A percentile compares a stretch with the other conserved stretches of the same genome.
Conservation (phyloP, 345 rosid species). For the Kandelia obovata region DNA sequence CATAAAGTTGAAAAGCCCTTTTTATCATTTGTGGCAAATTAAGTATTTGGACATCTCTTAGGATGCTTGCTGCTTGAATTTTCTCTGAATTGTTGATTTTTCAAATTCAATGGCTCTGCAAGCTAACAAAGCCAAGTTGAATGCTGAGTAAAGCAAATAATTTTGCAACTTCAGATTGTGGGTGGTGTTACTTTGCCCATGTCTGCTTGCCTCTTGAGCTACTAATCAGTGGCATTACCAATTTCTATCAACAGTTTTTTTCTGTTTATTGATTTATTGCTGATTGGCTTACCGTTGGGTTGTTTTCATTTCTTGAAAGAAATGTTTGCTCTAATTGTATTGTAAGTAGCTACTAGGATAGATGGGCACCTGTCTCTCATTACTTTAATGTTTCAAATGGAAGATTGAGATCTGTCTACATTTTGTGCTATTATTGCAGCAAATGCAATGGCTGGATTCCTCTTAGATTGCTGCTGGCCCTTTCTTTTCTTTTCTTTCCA, state of each 20-base stretch:
- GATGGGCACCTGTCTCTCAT: not conserved
- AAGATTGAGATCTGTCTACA: too few relatives aligned
- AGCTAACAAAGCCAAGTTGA: constrained; percentile 16
- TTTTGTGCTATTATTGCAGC: too few relatives aligned
- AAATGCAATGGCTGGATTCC: too few relatives aligned
- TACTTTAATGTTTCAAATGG: too few relatives aligned
- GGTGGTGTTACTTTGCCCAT: constrained; percentile 1
- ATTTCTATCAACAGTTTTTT: not conserved
- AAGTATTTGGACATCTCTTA: too few relatives aligned
- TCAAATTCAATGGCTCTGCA: constrained; percentile 17
- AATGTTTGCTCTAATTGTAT: not conserved
- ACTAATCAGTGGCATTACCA: constrained; percentile 5
- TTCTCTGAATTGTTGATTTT: not conserved
- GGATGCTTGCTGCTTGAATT: too few relatives aligned
- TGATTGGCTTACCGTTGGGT: not conserved
- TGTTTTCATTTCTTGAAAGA: not conserved
- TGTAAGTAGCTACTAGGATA: constrained; percentile 2
- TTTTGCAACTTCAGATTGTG: constrained; percentile 6
- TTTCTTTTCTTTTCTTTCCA: not conserved
- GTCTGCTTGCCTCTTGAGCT: constrained; percentile 15
- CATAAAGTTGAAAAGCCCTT: too few relatives aligned
- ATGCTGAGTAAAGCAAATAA: constrained; percentile 27
- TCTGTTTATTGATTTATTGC: not conserved
- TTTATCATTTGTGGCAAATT: too few relatives aligned
- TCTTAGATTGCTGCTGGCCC: too few relatives aligned